Evolutionary conservation across 2,329 filamentous ascomycete species (phyloP), one percentile per base, ranked within the genome.

Genomic region (Bipolaris oryzae): DNA sequence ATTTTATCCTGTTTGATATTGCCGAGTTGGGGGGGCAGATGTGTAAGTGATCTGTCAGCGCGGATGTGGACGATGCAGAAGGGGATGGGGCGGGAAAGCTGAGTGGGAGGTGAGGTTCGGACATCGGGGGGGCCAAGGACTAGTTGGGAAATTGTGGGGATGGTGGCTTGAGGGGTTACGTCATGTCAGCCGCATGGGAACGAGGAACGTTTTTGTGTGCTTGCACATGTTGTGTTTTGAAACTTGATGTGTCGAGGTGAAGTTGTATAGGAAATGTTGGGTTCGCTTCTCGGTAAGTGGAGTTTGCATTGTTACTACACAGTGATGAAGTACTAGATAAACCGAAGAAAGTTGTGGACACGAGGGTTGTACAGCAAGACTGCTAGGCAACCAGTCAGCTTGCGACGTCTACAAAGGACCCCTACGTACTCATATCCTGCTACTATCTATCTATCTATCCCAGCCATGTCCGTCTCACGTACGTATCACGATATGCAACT

Each of bases 21-120:
- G 23, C 23, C 7, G 7, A 7, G 23, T 25, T 25, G 7, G 2
- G 23, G 7, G 23, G 23, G 23, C 2, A 20, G 21, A 50, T 50
- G 18, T 50, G 45, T 50, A 28, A 54, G 45, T 43, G 13, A 38
- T 50, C 43, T 48, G 45, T 50, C 47, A 54, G 52, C 52, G 34
- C 21, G 31, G 7, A 23, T 23, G 43, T 45, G 7, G 16, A 5
- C 23, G 13, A 21, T 13, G 11, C 28, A n/a, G 9, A n/a, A 28
- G n/a, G 35, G 9, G 5, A n/a, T n/a, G 46, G 37, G 31, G 23
- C 23, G 16, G 37, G 18, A 23, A 31, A 42, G 28, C 35, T 28
- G 37, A 23, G 3, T 23, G n/a, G n/a, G n/a, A n/a, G n/a, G n/a
- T n/a, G n/a, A n/a, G n/a, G 28, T 51, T 44, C 51, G 43, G 45